Evolutionary conservation across 148 eudicot genomes (phyloP), one percentile per base, ranked within the genome.

Genomic region (Nepenthes gracilis): DNA sequence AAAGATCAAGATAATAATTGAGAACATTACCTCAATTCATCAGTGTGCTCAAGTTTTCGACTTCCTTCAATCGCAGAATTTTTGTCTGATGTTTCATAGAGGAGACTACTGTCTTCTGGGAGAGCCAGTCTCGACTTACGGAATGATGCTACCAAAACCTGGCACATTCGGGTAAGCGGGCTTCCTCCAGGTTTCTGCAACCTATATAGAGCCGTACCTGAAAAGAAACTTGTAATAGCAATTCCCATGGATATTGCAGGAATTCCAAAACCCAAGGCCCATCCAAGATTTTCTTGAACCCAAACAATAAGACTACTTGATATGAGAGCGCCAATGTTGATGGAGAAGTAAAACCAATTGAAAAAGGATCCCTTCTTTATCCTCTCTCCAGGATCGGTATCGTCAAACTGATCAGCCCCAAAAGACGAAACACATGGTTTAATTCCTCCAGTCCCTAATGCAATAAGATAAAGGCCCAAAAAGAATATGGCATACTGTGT

Each of bases 341-440:
- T 64, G 36, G 78, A 79, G 63, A 79, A 79, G 59, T 74, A 78
- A 59, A 74, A 74, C 82, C 82, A 78, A 49, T 78, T 78, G 57
- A 78, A 78, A 63, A 78, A 78, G 12, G 82, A 78, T 53, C 78
- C 82, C 45, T 79, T 75, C 72, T 68, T 75, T 12, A 70, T 70
- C 59, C 73, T 76, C 70, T 79, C 83, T 45, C 12, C 50, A n/a
- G 82, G 66, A 58, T 74, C 78, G 0, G 82, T 78, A 52, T 78
- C 78, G 47, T 78, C 82, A 75, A 76, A 79, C 61, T 79, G 83
- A 61, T 79, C 83, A 15, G 84, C 84, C 47, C 84, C 84, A 54
- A 80, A 80, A 9, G 84, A 76, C 45, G 78, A 76, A 57, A 70
- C 84, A 67, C 84, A 80, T 11, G 84, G 84, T 60, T 80, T 80